Evolutionary conservation across 805 yeast genomes (phyloP).

Genomic region (Pichia pseudocactophila): DNA sequence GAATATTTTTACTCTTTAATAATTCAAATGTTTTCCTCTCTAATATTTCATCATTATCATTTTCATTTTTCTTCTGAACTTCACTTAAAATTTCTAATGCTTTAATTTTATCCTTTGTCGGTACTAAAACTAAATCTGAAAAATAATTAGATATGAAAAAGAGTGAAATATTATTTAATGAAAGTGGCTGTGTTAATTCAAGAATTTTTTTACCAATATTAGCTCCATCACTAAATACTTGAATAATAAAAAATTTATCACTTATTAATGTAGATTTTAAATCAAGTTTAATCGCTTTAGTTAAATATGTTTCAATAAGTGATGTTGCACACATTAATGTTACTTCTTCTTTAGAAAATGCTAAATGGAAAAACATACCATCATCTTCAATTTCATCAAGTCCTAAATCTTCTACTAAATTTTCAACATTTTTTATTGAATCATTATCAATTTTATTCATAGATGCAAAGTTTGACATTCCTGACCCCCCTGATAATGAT

Average conservation of each 20-base stretch:
- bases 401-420: background rate
- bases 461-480: background rate
- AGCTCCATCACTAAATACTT: constrained; percentile 52
- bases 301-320: constrained; percentile 32
- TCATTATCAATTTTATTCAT: constrained; percentile 2
- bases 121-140: constrained; percentile 56
- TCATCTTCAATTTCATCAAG: constrained; percentile 26
- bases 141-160: constrained; percentile 57
- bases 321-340: constrained; percentile 45
- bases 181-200: constrained; percentile 50
- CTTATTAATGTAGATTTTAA: constrained; percentile 32
- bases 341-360: constrained; percentile 55
- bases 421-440: background rate
- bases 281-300: constrained; percentile 31
- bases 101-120: constrained; percentile 33
- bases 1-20: constrained; percentile 31
- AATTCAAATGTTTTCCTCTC: constrained; percentile 31
- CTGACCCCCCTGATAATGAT: constrained; percentile 7
- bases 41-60: constrained; percentile 10
- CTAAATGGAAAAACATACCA: constrained; percentile 47
- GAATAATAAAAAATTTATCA: constrained; percentile 42
- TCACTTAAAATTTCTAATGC: constrained; percentile 38
- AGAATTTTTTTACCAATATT: constrained; percentile 46
- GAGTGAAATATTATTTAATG: constrained; percentile 46
- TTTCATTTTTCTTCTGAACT: background rate